Base-by-base conservation (phyloP, 1,139 yeast species). In the Diutina mesorugosa region DNA sequence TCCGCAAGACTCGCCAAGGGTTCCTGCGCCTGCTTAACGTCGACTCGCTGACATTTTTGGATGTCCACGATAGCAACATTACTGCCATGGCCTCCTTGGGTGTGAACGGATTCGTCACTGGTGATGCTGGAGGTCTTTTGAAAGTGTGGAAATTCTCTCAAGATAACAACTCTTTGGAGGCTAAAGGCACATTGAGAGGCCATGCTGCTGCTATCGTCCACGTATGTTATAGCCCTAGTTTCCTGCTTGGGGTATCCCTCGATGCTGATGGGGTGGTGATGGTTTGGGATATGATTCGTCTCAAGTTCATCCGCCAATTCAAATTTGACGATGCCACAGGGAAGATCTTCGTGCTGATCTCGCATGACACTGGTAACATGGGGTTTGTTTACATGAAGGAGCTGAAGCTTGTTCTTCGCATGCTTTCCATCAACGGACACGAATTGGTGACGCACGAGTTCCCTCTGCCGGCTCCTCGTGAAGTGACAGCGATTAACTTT, bases 261-360 rank as follows among this genome's bases (percentile, higher is more conserved):
- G 90, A 85, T 64, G 59, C 55, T 0, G 66, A 64, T 4, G 88
- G 90, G 0, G 64, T 66, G 1, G 79, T 79, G 4, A 76, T 74
- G 30, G 60, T 80, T 6, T 85, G 91, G 91, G 87, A 86, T 62
- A 63, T 80, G 51, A 73, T 81, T 0, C 67, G 84, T 41, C 74
- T 72, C 57, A 76, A 73, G 56, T 73, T 76, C 55, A 76, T 86
- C 10, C 67, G 86, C 57, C 69, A 70, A 55, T 63, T 85, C 1
- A 14, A 10, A 47, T 38, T 38, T 51, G 35, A 58, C 2, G 14
- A 14, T 29, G 21, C n/a, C 16, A 47, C 30, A 3, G 55, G 56
- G 16, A 60, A 60, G 7, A 66, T 68, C n/a, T 66, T 71, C 32
- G 67, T 77, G 2, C 71, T 80, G 8, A 72, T 85, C 29, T 81